Evolutionary conservation across 768 basidiomycete genomes (phyloP).

Genomic region (Albatrellus ellisii): DNA sequence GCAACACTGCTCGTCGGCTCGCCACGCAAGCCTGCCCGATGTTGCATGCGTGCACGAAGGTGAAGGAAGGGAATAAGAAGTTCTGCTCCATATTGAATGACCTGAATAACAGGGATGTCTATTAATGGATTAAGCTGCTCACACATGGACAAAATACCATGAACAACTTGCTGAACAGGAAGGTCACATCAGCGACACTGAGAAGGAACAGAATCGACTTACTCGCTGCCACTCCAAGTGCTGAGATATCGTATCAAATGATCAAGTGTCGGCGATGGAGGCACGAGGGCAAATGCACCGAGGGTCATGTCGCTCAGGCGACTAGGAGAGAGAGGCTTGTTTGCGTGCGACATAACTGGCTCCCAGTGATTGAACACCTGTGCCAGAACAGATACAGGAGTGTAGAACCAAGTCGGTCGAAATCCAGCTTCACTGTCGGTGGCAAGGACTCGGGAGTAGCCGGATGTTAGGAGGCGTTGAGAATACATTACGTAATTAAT

Average conservation of each 20-base stretch:
- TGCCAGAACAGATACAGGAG: too few relatives aligned
- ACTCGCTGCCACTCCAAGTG: constrained; percentile 86
- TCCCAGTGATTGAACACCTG: too few relatives aligned
- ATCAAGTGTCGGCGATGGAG: constrained; percentile 50
- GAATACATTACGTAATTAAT: constrained; percentile 31
- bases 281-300: constrained; percentile 46
- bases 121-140: background rate
- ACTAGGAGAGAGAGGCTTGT: constrained; percentile 33
- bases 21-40: constrained; percentile 45
- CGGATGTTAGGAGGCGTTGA: constrained; percentile 16
- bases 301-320: constrained; percentile 50
- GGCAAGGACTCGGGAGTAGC: background rate
- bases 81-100: constrained; percentile 64
- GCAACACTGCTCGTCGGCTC: constrained; percentile 43
- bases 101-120: too few relatives aligned
- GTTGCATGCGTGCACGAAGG: constrained; percentile 55
- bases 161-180: constrained; percentile 49
- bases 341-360: constrained; percentile 36
- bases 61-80: constrained; percentile 52
- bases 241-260: constrained; percentile 66
- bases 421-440: background rate
- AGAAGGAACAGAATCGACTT: constrained; percentile 22
- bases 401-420: constrained; percentile 1
- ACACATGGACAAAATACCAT: constrained; percentile 29
- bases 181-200: constrained; percentile 2